These are phyloP conservation scores for Lichtheimia corymbifera DNA, from an alignment of 371 early-diverging fungal genomes.

Conservation along the genomic window DNA sequence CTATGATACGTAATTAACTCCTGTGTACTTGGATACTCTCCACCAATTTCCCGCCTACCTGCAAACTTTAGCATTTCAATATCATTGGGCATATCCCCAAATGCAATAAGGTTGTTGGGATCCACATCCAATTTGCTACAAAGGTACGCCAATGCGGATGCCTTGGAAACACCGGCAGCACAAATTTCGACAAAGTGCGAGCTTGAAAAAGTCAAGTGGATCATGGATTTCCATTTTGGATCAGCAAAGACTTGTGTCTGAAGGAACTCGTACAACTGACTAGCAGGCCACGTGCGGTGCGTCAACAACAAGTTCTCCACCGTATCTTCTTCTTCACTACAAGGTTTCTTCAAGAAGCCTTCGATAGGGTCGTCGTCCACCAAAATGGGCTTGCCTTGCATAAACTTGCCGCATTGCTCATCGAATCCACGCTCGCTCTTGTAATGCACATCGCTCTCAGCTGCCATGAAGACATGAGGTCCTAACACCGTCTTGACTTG, in stretches of 20 bases:
- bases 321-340: slow-evolving; percentile 16
- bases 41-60: slow-evolving; percentile 15
- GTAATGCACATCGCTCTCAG: slow-evolving; percentile 33
- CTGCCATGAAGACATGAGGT: slow-evolving; percentile 31
- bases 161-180: slow-evolving; percentile 54
- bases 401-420: slow-evolving; percentile 15
- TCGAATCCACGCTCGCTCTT: slow-evolving; percentile 37
- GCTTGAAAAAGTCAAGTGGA: slow-evolving; percentile 46
- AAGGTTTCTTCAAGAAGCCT: slow-evolving; percentile 14
- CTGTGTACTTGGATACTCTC: neutral
- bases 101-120: slow-evolving; percentile 42
- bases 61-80: slow-evolving; percentile 55
- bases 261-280: slow-evolving; percentile 23
- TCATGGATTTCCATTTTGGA: slow-evolving; percentile 23
- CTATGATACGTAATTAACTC: slow-evolving; percentile 3
- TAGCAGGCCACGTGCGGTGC: slow-evolving; percentile 35
- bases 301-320: slow-evolving; percentile 43
- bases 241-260: slow-evolving; percentile 28
- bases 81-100: slow-evolving; percentile 62
- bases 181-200: slow-evolving; percentile 53
- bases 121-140: slow-evolving; percentile 29
- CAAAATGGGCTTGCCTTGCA: slow-evolving; percentile 22
- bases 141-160: slow-evolving; percentile 39
- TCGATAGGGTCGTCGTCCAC: slow-evolving; percentile 22
- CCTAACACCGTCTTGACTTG: slow-evolving; percentile 30